Conservation (phyloP, 345 rosid species). For the Noccaea bulbosa region DNA sequence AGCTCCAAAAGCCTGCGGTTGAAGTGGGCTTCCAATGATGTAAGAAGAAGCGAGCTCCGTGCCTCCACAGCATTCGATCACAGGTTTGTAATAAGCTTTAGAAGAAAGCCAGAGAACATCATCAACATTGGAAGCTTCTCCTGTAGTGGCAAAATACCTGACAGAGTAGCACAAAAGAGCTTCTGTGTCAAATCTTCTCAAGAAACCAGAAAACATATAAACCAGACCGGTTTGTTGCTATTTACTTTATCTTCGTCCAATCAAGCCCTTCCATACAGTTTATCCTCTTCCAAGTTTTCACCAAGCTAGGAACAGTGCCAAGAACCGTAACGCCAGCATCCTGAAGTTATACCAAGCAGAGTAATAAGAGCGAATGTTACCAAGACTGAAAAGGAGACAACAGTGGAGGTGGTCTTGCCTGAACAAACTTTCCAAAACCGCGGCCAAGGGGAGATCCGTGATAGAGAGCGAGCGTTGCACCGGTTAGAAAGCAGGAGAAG, state of each 20-base stretch:
- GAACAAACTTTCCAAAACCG: constrained; percentile 86
- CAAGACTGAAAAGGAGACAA: constrained; percentile 1
- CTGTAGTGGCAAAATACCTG: constrained; percentile 69
- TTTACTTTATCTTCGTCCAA: constrained; percentile 81
- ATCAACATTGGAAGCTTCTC: constrained; percentile 86
- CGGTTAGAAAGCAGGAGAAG: constrained; percentile 68
- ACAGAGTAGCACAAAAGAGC: constrained; percentile 10
- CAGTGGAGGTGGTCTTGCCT: constrained; percentile 46
- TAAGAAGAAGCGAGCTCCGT: constrained; percentile 85
- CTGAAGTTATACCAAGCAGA: constrained; percentile 45
- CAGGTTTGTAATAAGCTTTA: constrained; percentile 69
- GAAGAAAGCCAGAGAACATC: constrained; percentile 98
- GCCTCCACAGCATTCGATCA: constrained; percentile 89
- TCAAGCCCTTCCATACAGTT: constrained; percentile 72
- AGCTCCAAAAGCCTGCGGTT: constrained; percentile 92
- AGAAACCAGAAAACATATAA: neutral
- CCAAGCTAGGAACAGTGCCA: constrained; percentile 92
- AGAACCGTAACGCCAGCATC: constrained; percentile 85
- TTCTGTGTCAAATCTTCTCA: constrained; percentile 16
- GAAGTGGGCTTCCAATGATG: constrained; percentile 65
- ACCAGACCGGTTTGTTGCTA: neutral
- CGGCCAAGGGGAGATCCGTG: constrained; percentile 89
- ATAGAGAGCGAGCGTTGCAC: constrained; percentile 84
- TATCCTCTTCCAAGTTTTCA: constrained; percentile 79
- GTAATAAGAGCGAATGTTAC: neutral